phyloP scores from a whole-genome alignment of 2,329 filamentous ascomycete species.

The Chalaropsis ovoidea region DNA sequence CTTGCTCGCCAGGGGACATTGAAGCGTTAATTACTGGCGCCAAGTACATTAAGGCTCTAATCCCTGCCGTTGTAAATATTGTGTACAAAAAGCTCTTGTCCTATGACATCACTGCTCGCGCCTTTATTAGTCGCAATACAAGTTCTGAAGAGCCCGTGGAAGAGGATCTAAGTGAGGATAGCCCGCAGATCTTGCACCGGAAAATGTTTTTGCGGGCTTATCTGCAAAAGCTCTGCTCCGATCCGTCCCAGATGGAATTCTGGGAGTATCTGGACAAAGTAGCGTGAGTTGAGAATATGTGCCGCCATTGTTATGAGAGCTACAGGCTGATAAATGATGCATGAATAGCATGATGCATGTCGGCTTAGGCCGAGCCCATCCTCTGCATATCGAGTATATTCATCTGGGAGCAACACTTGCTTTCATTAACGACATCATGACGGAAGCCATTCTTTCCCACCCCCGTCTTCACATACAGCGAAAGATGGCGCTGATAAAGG shows the following conservation, averaged over 20 bases:
- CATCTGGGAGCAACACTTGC: slow-evolving; percentile 63
- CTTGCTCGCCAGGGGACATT: slow-evolving; percentile 46
- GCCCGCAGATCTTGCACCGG: slow-evolving; percentile 63
- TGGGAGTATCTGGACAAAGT: slow-evolving; percentile 81
- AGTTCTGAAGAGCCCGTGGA: slow-evolving; percentile 59
- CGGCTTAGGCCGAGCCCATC: slow-evolving; percentile 60
- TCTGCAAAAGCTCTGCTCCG: slow-evolving; percentile 61
- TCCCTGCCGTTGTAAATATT: slow-evolving; percentile 73
- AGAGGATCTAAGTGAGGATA: slow-evolving; percentile 52
- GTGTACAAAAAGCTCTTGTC: slow-evolving; percentile 73
- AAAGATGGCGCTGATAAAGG: slow-evolving; percentile 66
- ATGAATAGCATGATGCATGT: slow-evolving; percentile 61
- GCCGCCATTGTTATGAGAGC: not conserved
- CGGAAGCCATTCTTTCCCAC: slow-evolving; percentile 63
- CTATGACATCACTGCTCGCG: slow-evolving; percentile 72
- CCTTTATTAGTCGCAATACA: slow-evolving; percentile 55
- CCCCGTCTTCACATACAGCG: slow-evolving; percentile 54
- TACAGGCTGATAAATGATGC: slow-evolving; percentile 14
- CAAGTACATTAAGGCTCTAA: slow-evolving; percentile 73
- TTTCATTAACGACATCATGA: slow-evolving; percentile 68
- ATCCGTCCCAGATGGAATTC: slow-evolving; percentile 64
- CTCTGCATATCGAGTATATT: slow-evolving; percentile 69
- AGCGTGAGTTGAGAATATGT: slow-evolving; percentile 41
- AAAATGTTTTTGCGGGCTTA: slow-evolving; percentile 74
- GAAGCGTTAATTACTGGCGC: slow-evolving; percentile 57